These are phyloP conservation scores for Boletus pseudopeckii DNA, from an alignment of 768 basidiomycete genomes.

Conservation along the genomic window DNA sequence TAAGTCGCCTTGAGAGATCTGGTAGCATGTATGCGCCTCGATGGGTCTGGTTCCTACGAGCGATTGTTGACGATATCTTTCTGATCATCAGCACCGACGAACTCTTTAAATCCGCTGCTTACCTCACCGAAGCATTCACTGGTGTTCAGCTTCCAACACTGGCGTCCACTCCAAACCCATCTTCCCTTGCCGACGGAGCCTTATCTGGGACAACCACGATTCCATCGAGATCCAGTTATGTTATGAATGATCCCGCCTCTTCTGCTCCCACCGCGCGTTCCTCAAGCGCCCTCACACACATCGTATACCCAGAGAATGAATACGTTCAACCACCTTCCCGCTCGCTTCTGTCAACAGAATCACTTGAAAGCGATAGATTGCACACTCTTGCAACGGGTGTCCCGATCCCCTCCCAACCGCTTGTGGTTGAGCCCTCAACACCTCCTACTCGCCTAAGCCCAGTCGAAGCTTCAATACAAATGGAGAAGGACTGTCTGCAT, in stretches of 20 bases:
- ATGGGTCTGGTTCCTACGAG: neutral
- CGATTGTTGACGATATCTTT: constrained; percentile 3
- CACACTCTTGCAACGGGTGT: neutral
- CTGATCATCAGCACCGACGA: constrained; percentile 58
- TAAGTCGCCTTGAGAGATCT: constrained; percentile 30
- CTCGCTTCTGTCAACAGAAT: neutral
- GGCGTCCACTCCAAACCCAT: constrained; percentile 13
- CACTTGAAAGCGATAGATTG: neutral
- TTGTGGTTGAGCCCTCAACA: neutral
- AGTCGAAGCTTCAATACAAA: neutral
- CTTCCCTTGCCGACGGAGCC: neutral
- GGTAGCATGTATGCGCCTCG: neutral
- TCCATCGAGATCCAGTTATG: neutral
- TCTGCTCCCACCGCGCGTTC: constrained; percentile 14
- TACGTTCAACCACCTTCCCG: neutral
- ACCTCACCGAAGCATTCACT: constrained; percentile 64
- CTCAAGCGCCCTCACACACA: constrained; percentile 23
- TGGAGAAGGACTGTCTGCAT: neutral
- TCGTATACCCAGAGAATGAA: constrained; percentile 14
- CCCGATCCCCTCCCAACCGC: neutral
- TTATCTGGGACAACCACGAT: neutral
- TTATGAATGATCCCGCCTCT: neutral
- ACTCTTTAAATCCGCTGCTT: constrained; percentile 71
- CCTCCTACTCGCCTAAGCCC: neutral
- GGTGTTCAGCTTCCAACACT: constrained; percentile 24